Conservation (phyloP, 2,329 filamentous ascomycete species). For the Hypoxylon sp. region DNA sequence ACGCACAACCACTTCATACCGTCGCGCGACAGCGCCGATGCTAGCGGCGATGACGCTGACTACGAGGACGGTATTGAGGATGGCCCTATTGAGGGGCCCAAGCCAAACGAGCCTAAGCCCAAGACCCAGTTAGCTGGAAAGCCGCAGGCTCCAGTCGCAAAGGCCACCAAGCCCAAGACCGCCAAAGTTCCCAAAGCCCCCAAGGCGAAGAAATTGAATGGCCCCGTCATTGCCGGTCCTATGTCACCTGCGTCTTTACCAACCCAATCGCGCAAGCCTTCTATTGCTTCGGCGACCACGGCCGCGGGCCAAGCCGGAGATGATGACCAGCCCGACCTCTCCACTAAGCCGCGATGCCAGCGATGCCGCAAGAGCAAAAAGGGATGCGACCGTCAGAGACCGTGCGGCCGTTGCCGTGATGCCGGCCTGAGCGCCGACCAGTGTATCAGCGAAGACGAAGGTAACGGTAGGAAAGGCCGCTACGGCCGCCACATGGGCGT, state of each 20-base stretch:
- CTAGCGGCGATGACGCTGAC: constrained; percentile 71
- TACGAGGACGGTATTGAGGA: constrained; percentile 59
- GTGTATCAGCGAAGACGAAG: constrained; percentile 97
- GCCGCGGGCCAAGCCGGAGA: constrained; percentile 73
- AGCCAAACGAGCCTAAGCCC: constrained; percentile 56
- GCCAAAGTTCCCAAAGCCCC: constrained; percentile 56
- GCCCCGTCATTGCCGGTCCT: constrained; percentile 56
- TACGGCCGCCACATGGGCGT: constrained; percentile 82
- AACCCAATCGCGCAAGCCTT: constrained; percentile 77
- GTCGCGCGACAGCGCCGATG: constrained; percentile 53
- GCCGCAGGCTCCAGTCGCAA: constrained; percentile 52
- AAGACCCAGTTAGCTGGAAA: constrained; percentile 56
- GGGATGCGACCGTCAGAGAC: constrained; percentile 95
- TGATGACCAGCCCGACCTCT: constrained; percentile 91
- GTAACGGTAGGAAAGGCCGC: constrained; percentile 94
- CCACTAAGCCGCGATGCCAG: constrained; percentile 96
- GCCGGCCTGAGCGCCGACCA: constrained; percentile 93
- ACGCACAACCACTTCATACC: constrained; percentile 66
- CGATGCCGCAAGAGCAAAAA: constrained; percentile 99
- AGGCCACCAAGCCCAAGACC: constrained; percentile 60
- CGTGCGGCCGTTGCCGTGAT: constrained; percentile 94
- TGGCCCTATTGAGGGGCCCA: constrained; percentile 54
- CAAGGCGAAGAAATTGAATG: constrained; percentile 66
- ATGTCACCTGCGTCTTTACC: constrained; percentile 76
- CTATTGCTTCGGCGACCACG: constrained; percentile 69